These are phyloP conservation scores for Xerocomellus amylosporus DNA, from an alignment of 768 basidiomycete genomes.

Conservation along the genomic window DNA sequence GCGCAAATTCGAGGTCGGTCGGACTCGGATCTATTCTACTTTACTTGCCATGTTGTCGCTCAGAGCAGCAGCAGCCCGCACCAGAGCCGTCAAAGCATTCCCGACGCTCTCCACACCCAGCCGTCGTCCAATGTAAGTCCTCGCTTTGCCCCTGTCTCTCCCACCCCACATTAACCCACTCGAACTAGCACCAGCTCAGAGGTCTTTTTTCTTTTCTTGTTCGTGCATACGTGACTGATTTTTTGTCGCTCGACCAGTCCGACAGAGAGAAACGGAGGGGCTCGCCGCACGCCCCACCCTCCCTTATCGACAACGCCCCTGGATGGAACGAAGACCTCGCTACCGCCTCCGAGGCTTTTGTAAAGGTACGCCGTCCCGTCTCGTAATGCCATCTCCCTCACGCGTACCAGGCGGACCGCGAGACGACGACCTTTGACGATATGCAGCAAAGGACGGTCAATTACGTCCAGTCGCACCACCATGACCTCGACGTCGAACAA, in stretches of 20 bases:
- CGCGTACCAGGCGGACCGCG: slow-evolving; percentile 25
- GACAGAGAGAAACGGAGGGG: slow-evolving; percentile 55
- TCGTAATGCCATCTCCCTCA: background rate
- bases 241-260: slow-evolving; percentile 37
- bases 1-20: no score
- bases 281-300: slow-evolving; percentile 37
- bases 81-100: background rate
- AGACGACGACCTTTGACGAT: slow-evolving; percentile 10
- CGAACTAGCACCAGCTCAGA: slow-evolving; percentile 49
- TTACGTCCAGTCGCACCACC: slow-evolving; percentile 6
- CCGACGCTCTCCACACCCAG: background rate
- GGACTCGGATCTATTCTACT: background rate
- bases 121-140: slow-evolving; percentile 7
- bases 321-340: slow-evolving; percentile 74
- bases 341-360: slow-evolving; percentile 57
- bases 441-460: slow-evolving; percentile 26
- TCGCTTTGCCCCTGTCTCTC: background rate
- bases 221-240: background rate
- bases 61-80: slow-evolving; percentile 5
- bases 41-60: slow-evolving; percentile 14
- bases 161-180: slow-evolving; percentile 2
- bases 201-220: slow-evolving; percentile 29
- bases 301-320: slow-evolving; percentile 53
- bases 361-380: slow-evolving; percentile 45
- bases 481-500: slow-evolving; percentile 15